Conservation (phyloP, 306 rosid genomes). For the Sindora glabra region DNA sequence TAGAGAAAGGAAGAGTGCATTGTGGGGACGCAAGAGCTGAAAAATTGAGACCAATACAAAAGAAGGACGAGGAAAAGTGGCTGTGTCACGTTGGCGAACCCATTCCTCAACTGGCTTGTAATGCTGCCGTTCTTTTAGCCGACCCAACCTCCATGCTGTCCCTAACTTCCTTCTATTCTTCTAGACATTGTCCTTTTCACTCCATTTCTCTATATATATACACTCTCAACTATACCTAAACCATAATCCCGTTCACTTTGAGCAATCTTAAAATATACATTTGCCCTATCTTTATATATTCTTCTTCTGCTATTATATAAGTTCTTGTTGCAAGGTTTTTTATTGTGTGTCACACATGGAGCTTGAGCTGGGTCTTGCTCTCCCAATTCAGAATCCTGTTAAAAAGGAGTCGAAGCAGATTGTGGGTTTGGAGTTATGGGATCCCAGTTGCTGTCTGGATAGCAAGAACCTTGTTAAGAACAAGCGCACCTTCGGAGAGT, state of each 20-base stretch:
- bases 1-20: too few species aligned
- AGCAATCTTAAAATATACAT: too few species aligned
- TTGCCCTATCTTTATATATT: conserved; percentile 4
- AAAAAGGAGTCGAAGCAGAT: too few species aligned
- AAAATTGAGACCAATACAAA: too few species aligned
- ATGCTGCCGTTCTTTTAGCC: conserved; percentile 69
- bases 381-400: conserved; percentile 30
- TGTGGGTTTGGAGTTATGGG: too few species aligned
- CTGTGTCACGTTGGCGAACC: conserved; percentile 40
- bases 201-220: conserved; percentile 24
- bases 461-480: conserved; percentile 20
- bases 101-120: conserved; percentile 40
- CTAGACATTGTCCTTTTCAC: conserved; percentile 45
- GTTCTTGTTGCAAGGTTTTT: conserved; percentile 7
- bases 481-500: conserved; percentile 55
- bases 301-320: too few species aligned
- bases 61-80: conserved; percentile 32
- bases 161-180: conserved; percentile 31
- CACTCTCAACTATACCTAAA: too few species aligned
- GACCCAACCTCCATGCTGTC: conserved; percentile 78
- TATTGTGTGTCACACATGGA: conserved; percentile 44
- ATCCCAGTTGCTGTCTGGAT: conserved; percentile 10
- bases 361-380: conserved; percentile 51
- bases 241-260: too few species aligned
- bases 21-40: too few species aligned